Evolutionary conservation across 2,329 filamentous ascomycete genomes (phyloP), one percentile per base, ranked within the genome.

Genomic region (Penicillium sp.): DNA sequence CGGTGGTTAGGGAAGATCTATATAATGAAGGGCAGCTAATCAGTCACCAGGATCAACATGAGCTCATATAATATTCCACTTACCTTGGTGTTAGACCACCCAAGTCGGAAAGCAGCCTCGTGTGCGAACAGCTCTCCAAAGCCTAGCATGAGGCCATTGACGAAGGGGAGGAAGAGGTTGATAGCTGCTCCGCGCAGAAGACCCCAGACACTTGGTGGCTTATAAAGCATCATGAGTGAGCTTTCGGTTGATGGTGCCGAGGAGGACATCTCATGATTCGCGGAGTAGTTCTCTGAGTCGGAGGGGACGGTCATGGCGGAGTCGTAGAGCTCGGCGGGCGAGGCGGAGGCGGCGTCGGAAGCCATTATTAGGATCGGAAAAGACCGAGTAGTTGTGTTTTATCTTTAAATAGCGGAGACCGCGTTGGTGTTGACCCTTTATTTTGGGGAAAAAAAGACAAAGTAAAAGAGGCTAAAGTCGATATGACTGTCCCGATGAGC

Each of bases 91-190:
- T 88, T 88, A 61, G 89, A 87, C 94, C 94, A 99, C 58, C 94
- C 94, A 66, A 97, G 79, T 68, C 93, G 82, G 71, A 93, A 99
- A 2, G 94, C 94, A 49, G 90, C 88, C 78, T 99, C 94, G 71
- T 99, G 94, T 53, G 94, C 94, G 74, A 99, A 93, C 50, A 99
- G 78, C 78, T 99, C 94, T 65, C 94, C 94, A 70, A 99, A 97
- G 2, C 94, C 94, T 69, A 99, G 78, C 94, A 99, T 99, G 81
- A 99, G 84, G 45, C 94, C 94, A 77, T 99, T 99, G 70, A 99
- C 85, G 69, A 99, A 99, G 0, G 94, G 94, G 20, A 99, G 78
- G 1, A 99, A 69, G n/a, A 99, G 80, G 73, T 99, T 99, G 77
- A 99, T 99, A 6, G 92, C 92, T 16, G 92, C 90, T 37, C 94